A percentile compares a stretch with the other conserved stretches of the same genome.
phyloP scores from a whole-genome alignment of 1,139 yeast genomes.

The Magnusiomyces tetraspermus region DNA sequence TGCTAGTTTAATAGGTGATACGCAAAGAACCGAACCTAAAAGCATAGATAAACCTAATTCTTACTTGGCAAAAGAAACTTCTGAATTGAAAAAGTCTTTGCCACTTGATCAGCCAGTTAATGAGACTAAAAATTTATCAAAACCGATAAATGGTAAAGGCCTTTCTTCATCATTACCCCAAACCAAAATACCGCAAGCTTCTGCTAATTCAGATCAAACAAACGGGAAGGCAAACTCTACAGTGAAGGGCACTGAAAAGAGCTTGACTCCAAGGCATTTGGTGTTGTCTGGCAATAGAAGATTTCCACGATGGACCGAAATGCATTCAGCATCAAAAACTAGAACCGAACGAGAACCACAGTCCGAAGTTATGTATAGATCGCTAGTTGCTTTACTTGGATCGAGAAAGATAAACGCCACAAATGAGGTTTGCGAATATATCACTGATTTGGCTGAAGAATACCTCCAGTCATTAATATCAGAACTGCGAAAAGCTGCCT shows the following conservation, averaged over 20 bases:
- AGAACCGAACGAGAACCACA: conserved; percentile 10
- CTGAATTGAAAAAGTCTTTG: too few species aligned
- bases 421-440: conserved; percentile 28
- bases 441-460: conserved; percentile 34
- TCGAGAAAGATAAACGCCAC: conserved; percentile 19
- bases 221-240: background rate
- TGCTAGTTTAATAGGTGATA: too few species aligned
- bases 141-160: background rate
- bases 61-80: too few species aligned
- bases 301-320: conserved; percentile 8
- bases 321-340: conserved; percentile 3
- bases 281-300: background rate
- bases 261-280: background rate
- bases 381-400: conserved; percentile 25
- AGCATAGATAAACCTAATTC: too few species aligned
- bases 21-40: too few species aligned
- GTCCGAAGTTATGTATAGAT: conserved; percentile 21
- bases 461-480: conserved; percentile 43
- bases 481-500: conserved; percentile 46
- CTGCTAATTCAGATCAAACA: background rate
- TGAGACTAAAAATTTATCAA: background rate
- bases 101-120: background rate
- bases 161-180: background rate
- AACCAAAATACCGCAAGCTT: background rate
- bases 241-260: background rate